Conservation (phyloP, 2,329 filamentous ascomycete genomes). For the Cordyceps javanica region DNA sequence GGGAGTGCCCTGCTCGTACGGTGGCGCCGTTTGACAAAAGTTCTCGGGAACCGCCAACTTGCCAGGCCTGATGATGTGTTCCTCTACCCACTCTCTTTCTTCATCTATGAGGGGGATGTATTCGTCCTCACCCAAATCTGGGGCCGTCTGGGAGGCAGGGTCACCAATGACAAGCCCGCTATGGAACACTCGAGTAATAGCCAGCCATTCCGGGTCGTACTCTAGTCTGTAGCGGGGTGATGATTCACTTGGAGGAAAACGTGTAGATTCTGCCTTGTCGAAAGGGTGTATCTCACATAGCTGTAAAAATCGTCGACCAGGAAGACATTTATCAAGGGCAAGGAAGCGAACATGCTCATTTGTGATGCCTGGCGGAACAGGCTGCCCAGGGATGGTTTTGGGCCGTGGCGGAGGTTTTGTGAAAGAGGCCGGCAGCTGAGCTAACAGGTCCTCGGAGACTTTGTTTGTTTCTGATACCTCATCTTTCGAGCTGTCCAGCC, state of each 20-base stretch:
- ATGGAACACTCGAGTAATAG: slow-evolving; percentile 81
- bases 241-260: slow-evolving; percentile 17
- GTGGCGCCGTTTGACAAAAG: slow-evolving; percentile 70
- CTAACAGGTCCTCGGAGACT: slow-evolving; percentile 60
- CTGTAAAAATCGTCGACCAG: slow-evolving; percentile 75
- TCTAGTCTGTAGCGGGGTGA: slow-evolving; percentile 51
- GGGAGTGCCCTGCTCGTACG: slow-evolving; percentile 53
- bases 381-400: slow-evolving; percentile 46
- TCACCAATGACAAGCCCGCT: slow-evolving; percentile 58
- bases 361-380: slow-evolving; percentile 63
- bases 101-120: slow-evolving; percentile 64
- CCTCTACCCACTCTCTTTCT: slow-evolving; percentile 73
- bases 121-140: slow-evolving; percentile 59
- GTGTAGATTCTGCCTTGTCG: slow-evolving; percentile 24
- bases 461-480: slow-evolving; percentile 18
- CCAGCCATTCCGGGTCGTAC: slow-evolving; percentile 94
- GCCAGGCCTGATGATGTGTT: slow-evolving; percentile 58
- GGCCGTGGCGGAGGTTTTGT: slow-evolving; percentile 32
- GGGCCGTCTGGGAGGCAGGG: slow-evolving; percentile 43
- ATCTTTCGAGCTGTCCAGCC: background rate
- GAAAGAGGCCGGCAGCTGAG: slow-evolving; percentile 73
- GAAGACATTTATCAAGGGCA: slow-evolving; percentile 85
- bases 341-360: slow-evolving; percentile 81
- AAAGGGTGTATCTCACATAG: slow-evolving; percentile 57
- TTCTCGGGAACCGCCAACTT: slow-evolving; percentile 69